A percentile compares a stretch with the other conserved stretches of the same genome.
phyloP scores from a whole-genome alignment of 2,329 filamentous ascomycete genomes.

The Verticillium zaregamsianum region DNA sequence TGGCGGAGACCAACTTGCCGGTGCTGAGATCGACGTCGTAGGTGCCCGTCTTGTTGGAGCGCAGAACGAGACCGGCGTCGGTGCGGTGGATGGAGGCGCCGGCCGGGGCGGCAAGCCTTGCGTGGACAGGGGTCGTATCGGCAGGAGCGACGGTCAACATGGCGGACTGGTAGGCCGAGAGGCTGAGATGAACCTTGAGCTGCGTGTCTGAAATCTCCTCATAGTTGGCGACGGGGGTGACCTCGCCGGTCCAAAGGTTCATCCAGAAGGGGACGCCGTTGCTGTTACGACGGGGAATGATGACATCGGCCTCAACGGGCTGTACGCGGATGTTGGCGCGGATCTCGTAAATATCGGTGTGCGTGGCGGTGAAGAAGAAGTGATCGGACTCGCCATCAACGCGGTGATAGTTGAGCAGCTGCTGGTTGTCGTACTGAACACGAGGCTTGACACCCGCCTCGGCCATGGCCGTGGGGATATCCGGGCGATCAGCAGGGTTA shows the following conservation, averaged over 20 bases:
- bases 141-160: conserved; percentile 8
- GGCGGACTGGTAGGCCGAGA: conserved; percentile 6
- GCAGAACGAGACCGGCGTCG: conserved; percentile 6
- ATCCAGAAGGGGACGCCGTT: conserved; percentile 6
- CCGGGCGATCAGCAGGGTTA: conserved; percentile 2
- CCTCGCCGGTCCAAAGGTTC: conserved; percentile 9
- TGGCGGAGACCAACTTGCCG: conserved; percentile 1
- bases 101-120: conserved; percentile 1
- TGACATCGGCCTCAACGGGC: conserved; percentile 5
- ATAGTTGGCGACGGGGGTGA: conserved; percentile 5
- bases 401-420: conserved; percentile 9
- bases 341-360: conserved; percentile 7
- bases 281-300: conserved; percentile 3
- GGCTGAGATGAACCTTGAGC: conserved; percentile 6
- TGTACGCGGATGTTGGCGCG: conserved; percentile 4
- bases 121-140: conserved; percentile 2
- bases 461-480: conserved; percentile 4
- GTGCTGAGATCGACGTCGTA: conserved; percentile 2
- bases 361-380: conserved; percentile 6
- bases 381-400: conserved; percentile 9
- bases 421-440: conserved; percentile 6
- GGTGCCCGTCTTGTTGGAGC: conserved; percentile 5
- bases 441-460: conserved; percentile 1
- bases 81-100: not conserved
- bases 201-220: conserved; percentile 9